Base-by-base conservation (phyloP, 768 basidiomycete genomes). In the Lactarius trivialis region DNA sequence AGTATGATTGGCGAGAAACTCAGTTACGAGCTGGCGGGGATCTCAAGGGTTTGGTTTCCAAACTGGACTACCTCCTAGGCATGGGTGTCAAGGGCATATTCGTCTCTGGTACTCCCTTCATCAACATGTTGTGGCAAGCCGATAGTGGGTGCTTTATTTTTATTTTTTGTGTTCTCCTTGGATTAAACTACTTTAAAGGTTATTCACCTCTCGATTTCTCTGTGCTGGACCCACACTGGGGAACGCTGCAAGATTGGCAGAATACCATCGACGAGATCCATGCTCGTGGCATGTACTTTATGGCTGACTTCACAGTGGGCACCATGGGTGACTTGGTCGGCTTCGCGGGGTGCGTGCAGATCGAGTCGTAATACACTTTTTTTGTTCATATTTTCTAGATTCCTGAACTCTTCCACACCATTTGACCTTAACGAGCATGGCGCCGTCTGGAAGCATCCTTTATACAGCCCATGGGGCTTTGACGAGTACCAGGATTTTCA, bases 61-160 rank as follows among this genome's bases (percentile, higher is more conserved):
- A 81, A 60, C 77, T 97, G 64, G 94, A 97, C 74, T 97, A 97
- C 72, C 78, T 97, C 19, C 78, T 91, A 50, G 91, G 90, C 65
- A 94, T 95, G 91, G 94, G 94, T 65, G 75, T 93, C 63, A 78
- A 78, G 68, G 80, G 85, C 56, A 85, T 97, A 68, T 97, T 92
- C 76, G 89, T 96, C 72, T 92, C 94, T 26, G 94, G 94, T 56
- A 97, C 94, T 1, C 85, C 87, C 56, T 97, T 93, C 74, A 64
- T 97, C 64, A 96, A 96, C 80, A 94, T 94, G 93, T 75, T 92
- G n/a, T 96, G 93, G 93, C 88, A 94, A 71, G 89, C 92, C 4
- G 93, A 96, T 81, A 93, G 93, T 94, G 58, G 71, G 92, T 82
- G 30, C 48, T 55, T 19, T 30, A n/a, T n/a, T n/a, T n/a, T n/a